phyloP scores from a whole-genome alignment of 208 protist genomes.

The Phytomonas serpens region DNA sequence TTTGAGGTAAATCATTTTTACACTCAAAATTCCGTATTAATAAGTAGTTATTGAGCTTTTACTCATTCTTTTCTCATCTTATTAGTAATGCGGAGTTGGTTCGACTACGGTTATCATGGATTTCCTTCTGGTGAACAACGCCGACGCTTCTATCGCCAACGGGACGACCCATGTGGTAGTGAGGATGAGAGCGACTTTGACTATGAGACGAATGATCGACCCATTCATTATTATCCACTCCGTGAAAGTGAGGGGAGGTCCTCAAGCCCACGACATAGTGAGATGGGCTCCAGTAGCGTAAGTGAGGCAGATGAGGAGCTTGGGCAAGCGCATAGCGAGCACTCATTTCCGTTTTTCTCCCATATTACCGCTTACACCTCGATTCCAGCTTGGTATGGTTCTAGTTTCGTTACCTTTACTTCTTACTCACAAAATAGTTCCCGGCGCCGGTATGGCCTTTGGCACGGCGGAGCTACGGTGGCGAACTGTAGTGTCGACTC shows the following conservation, averaged over 20 bases:
- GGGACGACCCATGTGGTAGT: conserved; percentile 78
- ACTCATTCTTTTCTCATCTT: conserved; percentile 1
- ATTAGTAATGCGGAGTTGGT: conserved; percentile 60
- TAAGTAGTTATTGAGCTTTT: neutral
- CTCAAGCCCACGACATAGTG: neutral
- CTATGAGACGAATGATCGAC: conserved; percentile 52
- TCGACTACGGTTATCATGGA: conserved; percentile 76
- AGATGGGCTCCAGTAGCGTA: neutral
- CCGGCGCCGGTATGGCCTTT: conserved; percentile 10
- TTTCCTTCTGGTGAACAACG: conserved; percentile 69
- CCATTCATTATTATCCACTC: conserved; percentile 61
- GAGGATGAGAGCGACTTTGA: conserved; percentile 73
- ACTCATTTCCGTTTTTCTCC: conserved; percentile 23
- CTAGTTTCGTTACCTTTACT: conserved; percentile 23
- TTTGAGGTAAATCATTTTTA: neutral
- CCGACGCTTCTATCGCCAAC: conserved; percentile 75
- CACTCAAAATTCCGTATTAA: neutral
- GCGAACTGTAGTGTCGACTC: conserved; percentile 17
- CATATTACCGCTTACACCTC: conserved; percentile 30
- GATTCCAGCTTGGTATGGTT: conserved; percentile 26
- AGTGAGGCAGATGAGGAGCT: neutral
- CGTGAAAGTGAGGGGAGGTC: conserved; percentile 32
- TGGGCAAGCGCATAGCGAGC: neutral
- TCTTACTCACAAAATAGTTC: neutral
- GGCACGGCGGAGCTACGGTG: conserved; percentile 21